Evolutionary conservation across 805 yeast genomes (phyloP).

Genomic region (Saccharomycopsis guyanensis): DNA sequence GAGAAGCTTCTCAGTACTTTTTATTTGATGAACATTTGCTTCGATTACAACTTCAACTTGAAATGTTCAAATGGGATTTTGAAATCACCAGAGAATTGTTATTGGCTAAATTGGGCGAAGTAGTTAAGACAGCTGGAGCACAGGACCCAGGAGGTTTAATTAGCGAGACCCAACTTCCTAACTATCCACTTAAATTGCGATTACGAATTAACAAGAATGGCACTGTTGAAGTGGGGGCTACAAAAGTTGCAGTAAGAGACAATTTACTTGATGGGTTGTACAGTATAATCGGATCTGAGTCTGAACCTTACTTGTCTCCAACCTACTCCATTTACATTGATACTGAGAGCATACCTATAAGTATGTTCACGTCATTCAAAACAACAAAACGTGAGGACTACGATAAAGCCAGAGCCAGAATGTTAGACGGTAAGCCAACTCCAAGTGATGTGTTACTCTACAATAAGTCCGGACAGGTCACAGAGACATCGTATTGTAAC

Average conservation of each 20-base stretch:
- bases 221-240: slow-evolving; percentile 31
- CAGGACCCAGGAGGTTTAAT: slow-evolving; percentile 20
- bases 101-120: slow-evolving; percentile 33
- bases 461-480: slow-evolving; percentile 50
- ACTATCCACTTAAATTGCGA: slow-evolving; percentile 40
- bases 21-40: slow-evolving; percentile 56
- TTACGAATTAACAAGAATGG: slow-evolving; percentile 35
- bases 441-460: slow-evolving; percentile 63
- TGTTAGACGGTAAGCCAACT: slow-evolving; percentile 33
- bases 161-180: slow-evolving; percentile 25
- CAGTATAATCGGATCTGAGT: neutral
- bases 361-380: slow-evolving; percentile 82
- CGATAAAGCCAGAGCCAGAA: slow-evolving; percentile 49
- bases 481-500: slow-evolving; percentile 81
- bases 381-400: slow-evolving; percentile 70
- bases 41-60: slow-evolving; percentile 47
- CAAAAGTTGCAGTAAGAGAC: slow-evolving; percentile 14
- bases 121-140: slow-evolving; percentile 24
- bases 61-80: slow-evolving; percentile 45
- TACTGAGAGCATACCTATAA: slow-evolving; percentile 39
- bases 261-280: slow-evolving; percentile 26
- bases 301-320: slow-evolving; percentile 22
- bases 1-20: slow-evolving; percentile 36
- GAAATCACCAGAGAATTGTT: slow-evolving; percentile 38
- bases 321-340: slow-evolving; percentile 62